These are phyloP conservation scores for Pinus taeda DNA, from an alignment of 75 land plant species.

Conservation along the genomic window DNA sequence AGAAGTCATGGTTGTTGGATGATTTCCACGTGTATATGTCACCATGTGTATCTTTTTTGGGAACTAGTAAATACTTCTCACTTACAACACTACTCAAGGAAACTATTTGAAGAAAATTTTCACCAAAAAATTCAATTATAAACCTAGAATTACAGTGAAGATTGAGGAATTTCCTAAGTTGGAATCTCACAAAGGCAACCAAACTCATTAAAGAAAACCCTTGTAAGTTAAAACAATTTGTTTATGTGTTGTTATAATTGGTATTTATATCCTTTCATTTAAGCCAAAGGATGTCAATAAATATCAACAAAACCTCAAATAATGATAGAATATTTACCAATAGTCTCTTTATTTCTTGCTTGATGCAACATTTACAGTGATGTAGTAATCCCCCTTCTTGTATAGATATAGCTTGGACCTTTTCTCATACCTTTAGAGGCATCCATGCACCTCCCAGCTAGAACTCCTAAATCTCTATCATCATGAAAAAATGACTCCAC, in stretches of 20 bases:
- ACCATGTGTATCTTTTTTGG: too few relatives aligned
- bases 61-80: too few relatives aligned
- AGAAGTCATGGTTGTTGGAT: too few relatives aligned
- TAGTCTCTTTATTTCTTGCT: neutral
- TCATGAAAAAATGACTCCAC: conserved; percentile 95
- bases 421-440: conserved; percentile 71
- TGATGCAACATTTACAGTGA: neutral
- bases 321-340: neutral
- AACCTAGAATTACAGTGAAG: too few relatives aligned
- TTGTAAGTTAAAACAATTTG: conserved; percentile 10
- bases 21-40: too few relatives aligned
- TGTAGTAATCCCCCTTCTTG: neutral
- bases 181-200: neutral
- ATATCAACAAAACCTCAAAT: neutral
- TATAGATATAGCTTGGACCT: neutral
- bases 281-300: conserved; percentile 1
- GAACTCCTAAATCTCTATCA: conserved; percentile 77
- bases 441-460: conserved; percentile 80
- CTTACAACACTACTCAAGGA: too few relatives aligned
- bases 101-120: too few relatives aligned
- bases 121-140: too few relatives aligned
- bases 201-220: conserved; percentile 48
- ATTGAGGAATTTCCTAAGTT: too few relatives aligned
- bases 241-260: too few relatives aligned
- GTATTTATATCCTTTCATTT: neutral